These are phyloP conservation scores for Thalassiosira livingstoniorum DNA, from an alignment of 352 stramenopile species.

Conservation along the genomic window DNA sequence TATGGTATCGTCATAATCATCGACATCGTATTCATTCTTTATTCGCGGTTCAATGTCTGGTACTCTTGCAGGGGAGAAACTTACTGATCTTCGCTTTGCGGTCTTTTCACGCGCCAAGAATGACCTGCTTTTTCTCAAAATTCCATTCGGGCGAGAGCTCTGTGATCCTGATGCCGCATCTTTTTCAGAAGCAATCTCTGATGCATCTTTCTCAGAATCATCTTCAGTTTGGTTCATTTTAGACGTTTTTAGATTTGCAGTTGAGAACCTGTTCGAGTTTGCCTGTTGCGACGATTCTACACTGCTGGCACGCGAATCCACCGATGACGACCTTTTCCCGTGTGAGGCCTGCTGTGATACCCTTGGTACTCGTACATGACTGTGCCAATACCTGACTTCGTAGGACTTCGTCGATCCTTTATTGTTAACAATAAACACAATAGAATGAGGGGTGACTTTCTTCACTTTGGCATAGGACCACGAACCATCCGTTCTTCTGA, in stretches of 20 bases:
- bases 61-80: not conserved
- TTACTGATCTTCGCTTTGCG: not conserved
- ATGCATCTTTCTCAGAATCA: no score
- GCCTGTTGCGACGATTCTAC: not conserved
- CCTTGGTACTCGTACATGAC: slow-evolving; percentile 35
- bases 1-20: slow-evolving; percentile 5
- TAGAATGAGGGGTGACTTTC: slow-evolving; percentile 22
- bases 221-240: not conserved
- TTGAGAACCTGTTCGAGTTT: slow-evolving; percentile 2
- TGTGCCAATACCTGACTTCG: slow-evolving; percentile 51
- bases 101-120: not conserved
- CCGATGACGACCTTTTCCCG: not conserved
- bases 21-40: slow-evolving; percentile 1
- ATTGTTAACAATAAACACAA: slow-evolving; percentile 43
- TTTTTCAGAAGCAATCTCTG: no score
- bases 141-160: not conserved
- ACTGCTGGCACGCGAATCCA: not conserved
- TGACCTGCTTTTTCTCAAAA: slow-evolving; percentile 5
- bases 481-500: slow-evolving; percentile 40
- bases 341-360: not conserved
- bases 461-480: slow-evolving; percentile 53
- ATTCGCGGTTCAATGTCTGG: no score
- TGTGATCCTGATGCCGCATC: no score
- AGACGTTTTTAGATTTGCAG: slow-evolving; percentile 4
- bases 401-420: slow-evolving; percentile 47